Base-by-base conservation (phyloP, 345 rosid species). In the Eucalyptus polyanthemos region DNA sequence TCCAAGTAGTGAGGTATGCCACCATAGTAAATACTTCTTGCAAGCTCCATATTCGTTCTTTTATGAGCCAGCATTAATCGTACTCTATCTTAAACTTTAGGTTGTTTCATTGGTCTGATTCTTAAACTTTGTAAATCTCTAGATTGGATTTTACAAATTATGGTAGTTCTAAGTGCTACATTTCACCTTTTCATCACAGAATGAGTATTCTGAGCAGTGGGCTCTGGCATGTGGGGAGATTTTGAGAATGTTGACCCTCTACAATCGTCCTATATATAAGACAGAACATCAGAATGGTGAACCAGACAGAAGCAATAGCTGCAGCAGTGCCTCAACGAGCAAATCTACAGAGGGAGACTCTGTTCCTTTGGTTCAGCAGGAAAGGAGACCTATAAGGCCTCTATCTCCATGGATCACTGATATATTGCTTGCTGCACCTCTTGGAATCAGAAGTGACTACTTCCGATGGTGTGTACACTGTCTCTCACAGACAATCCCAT, bases 171-270 rank as follows among this genome's bases (percentile, higher is more conserved):
- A 37, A 86, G 69, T 69, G 80, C 34, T 62, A 47, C 81, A 34
- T 89, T 92, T 86, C 65, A 50, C 56, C 15, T 88, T 25, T 87
- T 91, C 87, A 88, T 83, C 67, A 31, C 97, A 97, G 99, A 96
- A 93, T 88, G 99, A 95, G 91, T 97, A 96, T 92, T 97, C 99
- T 50, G 99, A 97, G 92, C 99, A 97, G 91, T 97, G 99, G 99
- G 99, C 99, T 92, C 93, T 97, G 90, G 99, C 99, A 50, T 97
- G 99, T 50, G 97, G 97, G 89, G 99, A 97, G 93, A 97, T 97
- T 88, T 94, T 97, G 93, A 96, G 99, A 90, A 94, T 97, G 91
- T 93, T 97, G 92, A 97, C 99, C 88, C 99, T 96, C 93, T 97
- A 97, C 94, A 97, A 97, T 89, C 99, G 99, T 80, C 99, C 99